These are phyloP conservation scores for Ophiocordyceps polyrhachis-furcata DNA, from an alignment of 2,329 filamentous ascomycete species.

Conservation along the genomic window DNA sequence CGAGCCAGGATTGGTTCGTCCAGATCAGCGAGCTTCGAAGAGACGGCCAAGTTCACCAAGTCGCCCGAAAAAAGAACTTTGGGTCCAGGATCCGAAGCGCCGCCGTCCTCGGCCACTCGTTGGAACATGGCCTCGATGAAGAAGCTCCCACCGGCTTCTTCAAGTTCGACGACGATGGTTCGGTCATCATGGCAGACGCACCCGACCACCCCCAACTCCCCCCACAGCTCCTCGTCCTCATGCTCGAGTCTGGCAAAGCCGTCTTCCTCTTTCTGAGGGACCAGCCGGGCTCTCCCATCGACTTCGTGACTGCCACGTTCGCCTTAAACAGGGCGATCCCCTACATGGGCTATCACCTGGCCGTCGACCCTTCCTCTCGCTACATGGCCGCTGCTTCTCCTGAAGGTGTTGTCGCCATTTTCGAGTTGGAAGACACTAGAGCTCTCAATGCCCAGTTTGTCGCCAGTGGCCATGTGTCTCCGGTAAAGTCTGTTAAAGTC, in stretches of 20 bases:
- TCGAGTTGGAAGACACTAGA: constrained; percentile 42
- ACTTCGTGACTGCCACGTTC: constrained; percentile 43
- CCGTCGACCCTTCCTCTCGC: constrained; percentile 58
- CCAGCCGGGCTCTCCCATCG: constrained; percentile 21
- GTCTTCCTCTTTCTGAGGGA: constrained; percentile 56
- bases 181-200: constrained; percentile 17
- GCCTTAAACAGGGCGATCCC: constrained; percentile 38
- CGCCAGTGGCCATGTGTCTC: constrained; percentile 26
- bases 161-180: constrained; percentile 20
- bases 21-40: constrained; percentile 58
- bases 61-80: constrained; percentile 67
- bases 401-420: constrained; percentile 53
- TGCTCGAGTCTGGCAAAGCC: constrained; percentile 53
- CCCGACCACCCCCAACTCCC: constrained; percentile 26
- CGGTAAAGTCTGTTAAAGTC: constrained; percentile 30
- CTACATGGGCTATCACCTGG: constrained; percentile 46
- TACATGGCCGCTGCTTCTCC: constrained; percentile 52
- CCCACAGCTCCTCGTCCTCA: constrained; percentile 64
- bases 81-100: constrained; percentile 62
- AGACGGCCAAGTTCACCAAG: constrained; percentile 52
- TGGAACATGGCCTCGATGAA: constrained; percentile 18
- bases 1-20: constrained; percentile 49
- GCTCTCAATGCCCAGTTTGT: constrained; percentile 31
- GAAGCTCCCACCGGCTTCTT: constrained; percentile 9
- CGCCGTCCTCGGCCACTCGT: constrained; percentile 46